A percentile compares a stretch with the other conserved stretches of the same genome.
phyloP scores from a whole-genome alignment of 2,329 filamentous ascomycete species.

The Ascochyta pisi region DNA sequence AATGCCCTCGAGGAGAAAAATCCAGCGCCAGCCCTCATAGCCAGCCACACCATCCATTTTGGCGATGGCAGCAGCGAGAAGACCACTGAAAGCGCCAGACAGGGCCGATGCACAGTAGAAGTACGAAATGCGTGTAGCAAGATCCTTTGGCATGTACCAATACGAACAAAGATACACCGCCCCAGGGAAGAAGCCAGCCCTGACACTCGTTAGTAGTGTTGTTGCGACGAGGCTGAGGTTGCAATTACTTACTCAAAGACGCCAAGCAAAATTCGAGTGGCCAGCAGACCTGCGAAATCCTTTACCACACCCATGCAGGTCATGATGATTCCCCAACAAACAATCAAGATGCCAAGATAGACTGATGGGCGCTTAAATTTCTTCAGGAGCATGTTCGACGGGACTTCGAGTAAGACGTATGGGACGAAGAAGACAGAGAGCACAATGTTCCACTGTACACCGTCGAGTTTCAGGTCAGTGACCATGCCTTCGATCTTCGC shows the following conservation, averaged over 20 bases:
- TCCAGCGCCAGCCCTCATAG: slow-evolving; percentile 53
- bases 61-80: slow-evolving; percentile 49
- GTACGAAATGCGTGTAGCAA: slow-evolving; percentile 43
- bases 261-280: slow-evolving; percentile 30
- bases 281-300: slow-evolving; percentile 28
- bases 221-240: neutral
- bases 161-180: slow-evolving; percentile 43
- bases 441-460: slow-evolving; percentile 66
- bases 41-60: slow-evolving; percentile 50
- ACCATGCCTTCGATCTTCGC: slow-evolving; percentile 70
- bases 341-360: slow-evolving; percentile 42
- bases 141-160: slow-evolving; percentile 48
- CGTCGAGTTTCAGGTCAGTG: slow-evolving; percentile 60
- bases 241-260: slow-evolving; percentile 31
- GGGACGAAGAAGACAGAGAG: slow-evolving; percentile 66
- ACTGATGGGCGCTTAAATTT: slow-evolving; percentile 35
- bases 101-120: slow-evolving; percentile 50
- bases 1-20: slow-evolving; percentile 53
- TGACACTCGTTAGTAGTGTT: slow-evolving; percentile 2
- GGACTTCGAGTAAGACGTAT: slow-evolving; percentile 45
- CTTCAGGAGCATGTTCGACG: slow-evolving; percentile 53
- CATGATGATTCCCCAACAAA: slow-evolving; percentile 37
- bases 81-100: slow-evolving; percentile 51
- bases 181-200: slow-evolving; percentile 45
- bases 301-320: slow-evolving; percentile 34